Base-by-base conservation (phyloP, 371 early-diverging fungal genomes). In the Blyttiomyces sp. region DNA sequence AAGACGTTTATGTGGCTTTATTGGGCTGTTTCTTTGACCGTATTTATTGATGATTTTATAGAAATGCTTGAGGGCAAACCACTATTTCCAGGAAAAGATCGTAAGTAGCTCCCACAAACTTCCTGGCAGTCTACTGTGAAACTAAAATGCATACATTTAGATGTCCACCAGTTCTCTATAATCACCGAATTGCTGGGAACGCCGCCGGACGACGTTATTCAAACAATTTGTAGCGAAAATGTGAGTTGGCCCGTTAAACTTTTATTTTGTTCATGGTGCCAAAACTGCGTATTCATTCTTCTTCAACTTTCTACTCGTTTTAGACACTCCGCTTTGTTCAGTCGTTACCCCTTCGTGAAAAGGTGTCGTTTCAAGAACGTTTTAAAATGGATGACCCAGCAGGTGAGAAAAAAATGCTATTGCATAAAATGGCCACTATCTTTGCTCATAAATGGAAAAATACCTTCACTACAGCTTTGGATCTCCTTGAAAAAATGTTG, bases 51-150 rank as follows among this genome's bases (percentile, higher is more conserved):
- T 9, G 33, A 1, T 3, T 49, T 42, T 26, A 16, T 51, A 70
- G 99, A 98, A 76, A 96, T 99, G 92, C 68, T 96, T 36, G 91
- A 91, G 75, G 93, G 94, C 69, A 90, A 89, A 71, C 96, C 97
- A 32, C 67, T 98, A 53, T 98, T 98, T 80, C 93, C 96, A 1
- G 99, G 90, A 50, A 93, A 92, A 69, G 95, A 95, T 75, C 95
- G 89, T 73, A 88, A 95, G 34, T 91, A n/a, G n/a, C n/a, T n/a
- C n/a, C n/a, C n/a, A n/a, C n/a, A n/a, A n/a, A 91, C 71, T 95
- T 96, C 62, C 81, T 94, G 54, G 82, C 17, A 28, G 33, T 17
- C 21, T 43, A 19, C 50, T 26, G 24, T 43, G 17, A 61, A 17
- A 30, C 28, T n/a, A 36, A 4, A 7, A 7, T 16, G 17, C 30